Evolutionary conservation across 768 basidiomycete species (phyloP).

Genomic region (Chalciporus sphaerocephalus): DNA sequence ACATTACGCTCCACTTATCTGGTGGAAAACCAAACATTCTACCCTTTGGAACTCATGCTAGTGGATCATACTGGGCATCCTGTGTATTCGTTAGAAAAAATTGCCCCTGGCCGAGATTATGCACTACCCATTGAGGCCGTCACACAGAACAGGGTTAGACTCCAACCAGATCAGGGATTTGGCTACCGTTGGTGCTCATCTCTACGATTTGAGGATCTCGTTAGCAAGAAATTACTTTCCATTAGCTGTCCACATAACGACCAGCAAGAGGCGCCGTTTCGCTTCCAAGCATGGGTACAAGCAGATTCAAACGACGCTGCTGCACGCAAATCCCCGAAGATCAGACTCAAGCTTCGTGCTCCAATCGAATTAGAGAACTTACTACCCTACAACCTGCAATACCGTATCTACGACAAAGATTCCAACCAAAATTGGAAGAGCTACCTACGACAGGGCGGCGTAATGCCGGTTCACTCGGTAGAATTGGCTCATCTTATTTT

Average conservation of each 20-base stretch:
- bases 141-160: slow-evolving; percentile 69
- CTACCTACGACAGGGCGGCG: slow-evolving; percentile 87
- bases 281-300: slow-evolving; percentile 88
- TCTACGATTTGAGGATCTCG: slow-evolving; percentile 85
- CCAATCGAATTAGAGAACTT: slow-evolving; percentile 96
- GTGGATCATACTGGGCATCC: slow-evolving; percentile 84
- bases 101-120: slow-evolving; percentile 84
- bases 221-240: slow-evolving; percentile 63
- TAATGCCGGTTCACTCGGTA: slow-evolving; percentile 95
- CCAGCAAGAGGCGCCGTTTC: slow-evolving; percentile 81
- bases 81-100: slow-evolving; percentile 75
- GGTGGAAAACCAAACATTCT: slow-evolving; percentile 85
- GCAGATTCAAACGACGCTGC: slow-evolving; percentile 58
- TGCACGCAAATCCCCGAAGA: slow-evolving; percentile 69
- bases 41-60: slow-evolving; percentile 87
- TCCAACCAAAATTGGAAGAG: slow-evolving; percentile 92
- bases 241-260: slow-evolving; percentile 83
- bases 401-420: slow-evolving; percentile 96
- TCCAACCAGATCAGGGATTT: slow-evolving; percentile 95
- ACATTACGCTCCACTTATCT: slow-evolving; percentile 91
- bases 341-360: slow-evolving; percentile 81
- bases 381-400: slow-evolving; percentile 89
- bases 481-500: slow-evolving; percentile 87
- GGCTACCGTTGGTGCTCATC: slow-evolving; percentile 92
- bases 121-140: slow-evolving; percentile 89